Base-by-base conservation (phyloP, 164 flowering plant genomes). In the Vitis rupestris region DNA sequence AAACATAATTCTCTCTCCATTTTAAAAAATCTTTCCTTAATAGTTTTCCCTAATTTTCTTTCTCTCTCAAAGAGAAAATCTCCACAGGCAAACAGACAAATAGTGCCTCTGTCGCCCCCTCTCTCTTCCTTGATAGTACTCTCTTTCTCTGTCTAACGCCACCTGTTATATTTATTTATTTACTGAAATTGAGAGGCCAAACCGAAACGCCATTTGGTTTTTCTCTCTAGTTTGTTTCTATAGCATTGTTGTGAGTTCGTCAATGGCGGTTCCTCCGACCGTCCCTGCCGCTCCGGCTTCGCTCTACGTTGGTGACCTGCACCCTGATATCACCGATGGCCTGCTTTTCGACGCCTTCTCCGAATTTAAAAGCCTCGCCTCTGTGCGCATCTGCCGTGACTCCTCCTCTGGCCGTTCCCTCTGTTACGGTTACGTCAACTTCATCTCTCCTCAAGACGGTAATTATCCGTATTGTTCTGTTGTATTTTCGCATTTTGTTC, bases 281-380 rank as follows among this genome's bases (percentile, higher is more conserved):
- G 72, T 67, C 10, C 3, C 68, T 37, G 75, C 76, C n/a, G 73
- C 79, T 6, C 81, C 88, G 48, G 84, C 82, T 27, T 84, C 95
- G 29, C 83, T 94, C 1, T 92, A 92, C 84, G 91, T 92, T 37
- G 98, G 98, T 0, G 98, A 94, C 79, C 82, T 94, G 53, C 89
- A 86, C 49, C 86, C 82, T 2, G 88, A 87, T 55, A 78, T 89
- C n/a, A 78, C 82, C 1, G 97, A 94, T 10, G 81, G 74, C 1
- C 64, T 75, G 59, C 83, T 94, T 9, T 67, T 63, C 54, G 87
- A 90, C 1, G 44, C 44, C 44, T 37, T 37, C 44, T 37, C 44
- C 7, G 44, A 37, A 37, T 37, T 37, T 2, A 37, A 37, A 37
- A 37, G 44, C 44, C 44, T 37, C 44, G 7, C 44, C 44, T 37